A percentile compares a stretch with the other conserved stretches of the same genome.
phyloP scores from a whole-genome alignment of 2,329 filamentous ascomycete genomes.

The Curvularia lunata region DNA sequence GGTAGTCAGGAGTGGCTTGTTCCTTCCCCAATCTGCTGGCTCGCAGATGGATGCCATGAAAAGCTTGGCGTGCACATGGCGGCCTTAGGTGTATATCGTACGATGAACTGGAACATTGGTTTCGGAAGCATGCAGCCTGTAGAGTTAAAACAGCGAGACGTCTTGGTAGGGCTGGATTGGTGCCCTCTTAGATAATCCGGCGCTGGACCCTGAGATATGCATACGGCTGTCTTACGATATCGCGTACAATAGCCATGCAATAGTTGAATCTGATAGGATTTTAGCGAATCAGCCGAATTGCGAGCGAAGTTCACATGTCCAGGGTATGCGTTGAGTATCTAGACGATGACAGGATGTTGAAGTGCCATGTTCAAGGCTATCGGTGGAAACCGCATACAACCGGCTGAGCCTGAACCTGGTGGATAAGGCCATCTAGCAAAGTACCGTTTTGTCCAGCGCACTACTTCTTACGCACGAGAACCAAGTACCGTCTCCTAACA shows the following conservation, averaged over 20 bases:
- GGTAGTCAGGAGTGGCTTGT: not conserved
- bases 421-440: not conserved
- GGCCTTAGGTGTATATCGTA: constrained; percentile 4
- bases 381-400: not conserved
- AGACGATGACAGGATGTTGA: not conserved
- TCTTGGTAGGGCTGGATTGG: constrained; percentile 15
- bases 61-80: constrained; percentile 3
- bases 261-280: not conserved
- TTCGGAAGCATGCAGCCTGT: not conserved
- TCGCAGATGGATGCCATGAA: not conserved
- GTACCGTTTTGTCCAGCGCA: not conserved
- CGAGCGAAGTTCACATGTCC: not conserved
- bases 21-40: not conserved
- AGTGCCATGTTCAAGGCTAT: not conserved
- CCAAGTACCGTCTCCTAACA: not conserved
- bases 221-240: not conserved
- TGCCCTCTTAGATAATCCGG: constrained; percentile 10
- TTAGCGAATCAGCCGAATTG: not conserved
- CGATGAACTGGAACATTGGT: constrained; percentile 3
- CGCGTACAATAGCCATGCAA: not conserved
- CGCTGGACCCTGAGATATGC: constrained; percentile 13
- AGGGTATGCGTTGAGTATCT: not conserved
- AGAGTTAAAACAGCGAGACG: not conserved
- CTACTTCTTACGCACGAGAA: not conserved
- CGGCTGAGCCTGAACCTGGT: not conserved